Percentiles rank a stretch among this genome's conserved stretches.
Evolutionary conservation across 148 eudicot species (phyloP).

Genomic region (Amaranthus cruentus): DNA sequence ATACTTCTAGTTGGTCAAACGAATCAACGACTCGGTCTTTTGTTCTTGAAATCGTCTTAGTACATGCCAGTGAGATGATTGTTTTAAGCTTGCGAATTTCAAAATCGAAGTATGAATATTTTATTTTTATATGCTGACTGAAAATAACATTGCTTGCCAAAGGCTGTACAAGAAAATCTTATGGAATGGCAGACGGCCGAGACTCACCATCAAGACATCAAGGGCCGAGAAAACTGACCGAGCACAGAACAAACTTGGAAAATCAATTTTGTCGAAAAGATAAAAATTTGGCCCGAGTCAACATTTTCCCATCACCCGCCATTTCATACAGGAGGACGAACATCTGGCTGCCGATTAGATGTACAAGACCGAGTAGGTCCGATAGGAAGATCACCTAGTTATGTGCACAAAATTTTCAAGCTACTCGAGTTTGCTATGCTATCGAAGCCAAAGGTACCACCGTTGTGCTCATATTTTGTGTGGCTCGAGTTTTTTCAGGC

Average conservation of each 20-base stretch:
- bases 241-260: not conserved
- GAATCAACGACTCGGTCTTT: too few relatives aligned
- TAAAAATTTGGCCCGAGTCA: not conserved
- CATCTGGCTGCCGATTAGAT: not conserved
- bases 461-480: constrained; percentile 10
- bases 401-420: constrained; percentile 11
- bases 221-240: constrained; percentile 19
- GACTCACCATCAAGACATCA: constrained; percentile 26
- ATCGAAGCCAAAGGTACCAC: constrained; percentile 1
- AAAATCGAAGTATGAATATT: not conserved
- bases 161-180: constrained; percentile 79
- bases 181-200: constrained; percentile 39
- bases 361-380: not conserved
- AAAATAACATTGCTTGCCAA: constrained; percentile 5
- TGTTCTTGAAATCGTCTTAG: not conserved
- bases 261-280: not conserved
- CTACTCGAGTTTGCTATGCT: not conserved
- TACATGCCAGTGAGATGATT: not conserved
- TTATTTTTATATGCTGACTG: constrained; percentile 11
- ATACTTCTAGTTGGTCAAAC: too few relatives aligned
- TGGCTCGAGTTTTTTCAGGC: not conserved
- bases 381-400: not conserved
- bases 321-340: constrained; percentile 1
- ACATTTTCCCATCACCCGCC: not conserved
- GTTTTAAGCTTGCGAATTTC: not conserved